Base-by-base conservation (phyloP, 2,329 filamentous ascomycete genomes). In the Neonectria sp. region DNA sequence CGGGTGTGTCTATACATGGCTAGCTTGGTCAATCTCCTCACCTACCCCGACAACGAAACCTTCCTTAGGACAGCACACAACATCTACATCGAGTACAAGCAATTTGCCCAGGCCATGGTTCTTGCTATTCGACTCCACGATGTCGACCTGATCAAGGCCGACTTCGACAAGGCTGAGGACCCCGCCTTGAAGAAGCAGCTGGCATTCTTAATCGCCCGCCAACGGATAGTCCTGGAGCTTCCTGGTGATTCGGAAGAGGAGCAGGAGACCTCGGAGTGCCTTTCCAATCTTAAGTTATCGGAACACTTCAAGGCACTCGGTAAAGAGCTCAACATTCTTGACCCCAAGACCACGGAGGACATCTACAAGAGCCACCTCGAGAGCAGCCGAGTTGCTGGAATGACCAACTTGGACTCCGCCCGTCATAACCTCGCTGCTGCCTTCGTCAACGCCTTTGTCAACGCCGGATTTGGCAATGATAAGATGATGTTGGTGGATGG, bases 311-410 rank as follows among this genome's bases (percentile, higher is more conserved):
- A 97, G 82, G 90, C 93, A 6, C 86, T 99, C 35, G 97, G 92
- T 65, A 98, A 98, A 83, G 96, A 99, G 80, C 88, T 99, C 60
- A 98, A 99, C 81, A 95, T 99, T 59, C 86, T 98, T 48, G 96
- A 99, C 70, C 96, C 96, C 40, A 98, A 98, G 85, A 93, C 94
- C 49, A 97, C 95, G 0, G 96, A 99, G 79, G 97, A 99, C 77
- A 99, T 99, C 76, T 99, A 99, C 89, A 99, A 99, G 86, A 97
- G 95, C 78, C 96, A 99, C 82, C 89, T 99, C 6, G 96, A 99
- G 83, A 98, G 93, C 84, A 97, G 92, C 76, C 90, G 97, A 68
- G 96, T 97, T 60, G 94, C 94, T 27, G 95, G 95, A 40, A 89
- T 97, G 83, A 98, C 95, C 12, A 98, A 98, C 79, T 90, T 97